A percentile compares a stretch with the other conserved stretches of the same genome.
Conservation (phyloP, 805 yeast genomes). For the Yarrowia phangngaensis region DNA sequence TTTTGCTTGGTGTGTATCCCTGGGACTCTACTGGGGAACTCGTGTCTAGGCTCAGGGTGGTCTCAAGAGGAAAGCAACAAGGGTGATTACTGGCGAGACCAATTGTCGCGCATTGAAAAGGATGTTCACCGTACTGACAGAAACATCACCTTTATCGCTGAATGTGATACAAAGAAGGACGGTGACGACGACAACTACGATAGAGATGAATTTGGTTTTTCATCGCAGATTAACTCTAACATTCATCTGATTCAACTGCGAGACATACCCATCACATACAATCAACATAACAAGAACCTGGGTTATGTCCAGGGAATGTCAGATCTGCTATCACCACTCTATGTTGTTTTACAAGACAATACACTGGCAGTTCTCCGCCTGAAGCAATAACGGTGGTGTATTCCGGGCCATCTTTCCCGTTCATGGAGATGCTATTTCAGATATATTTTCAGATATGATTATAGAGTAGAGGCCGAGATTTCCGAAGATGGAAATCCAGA, state of each 20-base stretch:
- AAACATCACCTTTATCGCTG: conserved; percentile 59
- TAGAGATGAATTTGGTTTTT: conserved; percentile 18
- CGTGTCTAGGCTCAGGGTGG: conserved; percentile 64
- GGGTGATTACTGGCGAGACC: conserved; percentile 82
- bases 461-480: too few relatives aligned
- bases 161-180: conserved; percentile 47
- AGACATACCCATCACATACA: conserved; percentile 79
- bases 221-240: conserved; percentile 48
- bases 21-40: conserved; percentile 77
- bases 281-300: conserved; percentile 72
- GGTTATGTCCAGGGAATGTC: conserved; percentile 99
- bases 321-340: conserved; percentile 83
- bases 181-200: conserved; percentile 45
- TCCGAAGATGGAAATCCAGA: too few relatives aligned
- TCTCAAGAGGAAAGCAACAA: conserved; percentile 52
- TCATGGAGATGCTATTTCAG: too few relatives aligned
- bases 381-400: too few relatives aligned
- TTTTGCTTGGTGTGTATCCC: conserved; percentile 74
- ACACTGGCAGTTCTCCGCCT: conserved; percentile 73
- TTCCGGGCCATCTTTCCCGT: conserved; percentile 81
- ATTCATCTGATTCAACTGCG: conserved; percentile 69
- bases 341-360: conserved; percentile 61
- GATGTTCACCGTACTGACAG: conserved; percentile 92
- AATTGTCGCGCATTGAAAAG: conserved; percentile 82
- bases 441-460: too few relatives aligned